Evolutionary conservation across 2,329 filamentous ascomycete species (phyloP), one percentile per base, ranked within the genome.

Genomic region (Beauveria rudraprayagi): DNA sequence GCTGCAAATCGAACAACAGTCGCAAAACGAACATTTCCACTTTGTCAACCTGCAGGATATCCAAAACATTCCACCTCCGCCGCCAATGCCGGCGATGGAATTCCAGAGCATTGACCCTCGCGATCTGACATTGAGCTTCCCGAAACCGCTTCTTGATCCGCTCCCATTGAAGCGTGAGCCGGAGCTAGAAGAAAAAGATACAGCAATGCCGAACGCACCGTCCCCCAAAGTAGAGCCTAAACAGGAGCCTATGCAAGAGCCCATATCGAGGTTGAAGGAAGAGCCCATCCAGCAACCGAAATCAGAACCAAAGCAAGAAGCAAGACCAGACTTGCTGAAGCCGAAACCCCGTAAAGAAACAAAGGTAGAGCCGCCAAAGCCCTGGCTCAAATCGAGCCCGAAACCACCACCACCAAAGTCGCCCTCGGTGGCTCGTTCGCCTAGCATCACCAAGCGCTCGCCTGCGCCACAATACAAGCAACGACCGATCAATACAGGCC

Each of bases 401-500:
- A 73, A 71, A 22, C 72, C 75, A 11, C 75, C 75, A 1, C 71
- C 76, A 14, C 69, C 70, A 46, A 76, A 77, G 52, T 78, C 77
- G 5, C 77, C 77, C 1, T 74, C 75, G 5, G 67, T 77, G 4
- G 66, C 71, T 6, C 70, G 72, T 37, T 78, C 75, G 3, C 74
- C 76, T 1, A 74, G 72, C 62, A 73, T 77, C 30, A 70, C 73
- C 1, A 78, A 75, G 62, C 73, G 70, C 56, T 78, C 77, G 1
- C 76, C 78, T 2, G 75, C 76, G 7, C 68, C 75, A 3, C 71
- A 75, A 0, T 70, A 74, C 5, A 77, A 76, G 64, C 69, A 73
- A 8, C 70, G 74, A 4, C 76, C 78, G 9, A 70, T 78, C 9
- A 82, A 84, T 61, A 80, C 79, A 0, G 76, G 83, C 3, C 77